Evolutionary conservation across 192 early-diverging fungal genomes (phyloP).

Genomic region (Umbelopsis isabellina): DNA sequence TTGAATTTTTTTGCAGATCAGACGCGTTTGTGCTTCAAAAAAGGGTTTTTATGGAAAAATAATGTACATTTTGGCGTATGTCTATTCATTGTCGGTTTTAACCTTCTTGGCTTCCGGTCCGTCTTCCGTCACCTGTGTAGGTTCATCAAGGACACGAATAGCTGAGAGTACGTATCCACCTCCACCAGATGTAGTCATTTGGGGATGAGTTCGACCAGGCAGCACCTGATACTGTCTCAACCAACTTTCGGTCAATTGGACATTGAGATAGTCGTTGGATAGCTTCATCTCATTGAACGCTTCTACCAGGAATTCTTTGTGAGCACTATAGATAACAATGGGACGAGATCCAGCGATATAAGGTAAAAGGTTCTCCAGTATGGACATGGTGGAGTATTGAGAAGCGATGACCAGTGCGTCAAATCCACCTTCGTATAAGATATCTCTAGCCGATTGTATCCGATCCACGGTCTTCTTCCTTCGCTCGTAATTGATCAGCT

Average conservation of each 20-base stretch:
- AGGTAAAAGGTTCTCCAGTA: slow-evolving; percentile 71
- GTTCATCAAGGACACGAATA: slow-evolving; percentile 53
- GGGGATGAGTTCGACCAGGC: slow-evolving; percentile 78
- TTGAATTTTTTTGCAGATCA: neutral
- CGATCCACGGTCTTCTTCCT: slow-evolving; percentile 52
- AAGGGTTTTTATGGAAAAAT: no score
- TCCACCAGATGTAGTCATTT: slow-evolving; percentile 75
- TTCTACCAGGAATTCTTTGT: slow-evolving; percentile 67
- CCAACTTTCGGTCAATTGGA: slow-evolving; percentile 90
- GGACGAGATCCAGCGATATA: slow-evolving; percentile 84
- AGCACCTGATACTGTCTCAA: slow-evolving; percentile 87
- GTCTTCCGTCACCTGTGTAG: neutral
- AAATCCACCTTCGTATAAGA: slow-evolving; percentile 63
- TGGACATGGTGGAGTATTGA: slow-evolving; percentile 71
- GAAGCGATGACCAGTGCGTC: slow-evolving; percentile 83
- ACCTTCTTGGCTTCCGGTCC: slow-evolving; percentile 8
- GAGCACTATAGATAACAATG: slow-evolving; percentile 80
- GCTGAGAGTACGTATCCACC: slow-evolving; percentile 74
- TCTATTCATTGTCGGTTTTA: neutral
- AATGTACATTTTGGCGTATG: no score
- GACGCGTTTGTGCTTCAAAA: neutral
- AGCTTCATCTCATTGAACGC: slow-evolving; percentile 69
- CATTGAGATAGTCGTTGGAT: slow-evolving; percentile 73
- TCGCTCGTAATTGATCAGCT: slow-evolving; percentile 56
- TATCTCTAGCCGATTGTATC: slow-evolving; percentile 53